These are phyloP conservation scores for Tremella yokohamensis DNA, from an alignment of 768 basidiomycete genomes.

Conservation along the genomic window DNA sequence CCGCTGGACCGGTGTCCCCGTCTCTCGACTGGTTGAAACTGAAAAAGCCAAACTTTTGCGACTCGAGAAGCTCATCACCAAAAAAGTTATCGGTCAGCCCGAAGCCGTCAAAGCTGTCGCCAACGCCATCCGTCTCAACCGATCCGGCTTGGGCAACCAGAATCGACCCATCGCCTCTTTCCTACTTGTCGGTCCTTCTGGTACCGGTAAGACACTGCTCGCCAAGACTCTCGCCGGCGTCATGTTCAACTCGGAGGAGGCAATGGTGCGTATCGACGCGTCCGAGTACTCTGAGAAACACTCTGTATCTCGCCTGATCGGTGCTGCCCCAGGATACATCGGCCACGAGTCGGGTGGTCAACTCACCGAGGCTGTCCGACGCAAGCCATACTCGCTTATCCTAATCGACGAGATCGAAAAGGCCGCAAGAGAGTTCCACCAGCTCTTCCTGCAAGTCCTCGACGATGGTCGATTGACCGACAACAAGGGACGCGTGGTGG, in stretches of 20 bases:
- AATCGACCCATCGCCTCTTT: constrained; percentile 51
- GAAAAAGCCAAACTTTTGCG: constrained; percentile 50
- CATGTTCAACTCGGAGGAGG: constrained; percentile 52
- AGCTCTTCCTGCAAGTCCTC: constrained; percentile 54
- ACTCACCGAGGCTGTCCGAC: constrained; percentile 50
- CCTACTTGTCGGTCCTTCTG: constrained; percentile 50
- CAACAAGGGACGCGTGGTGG: constrained; percentile 52
- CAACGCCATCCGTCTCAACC: constrained; percentile 51
- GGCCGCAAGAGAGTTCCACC: constrained; percentile 53
- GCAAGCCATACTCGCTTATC: constrained; percentile 51
- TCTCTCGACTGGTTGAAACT: constrained; percentile 61
- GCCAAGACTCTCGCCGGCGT: constrained; percentile 51
- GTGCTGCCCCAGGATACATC: constrained; percentile 51
- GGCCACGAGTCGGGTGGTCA: constrained; percentile 50
- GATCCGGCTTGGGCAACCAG: constrained; percentile 49
- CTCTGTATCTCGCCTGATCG: constrained; percentile 49
- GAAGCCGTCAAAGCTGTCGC: constrained; percentile 56
- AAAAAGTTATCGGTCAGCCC: constrained; percentile 72
- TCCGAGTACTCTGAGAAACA: constrained; percentile 67
- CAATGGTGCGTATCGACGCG: constrained; percentile 50
- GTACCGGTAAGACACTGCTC: constrained; percentile 52
- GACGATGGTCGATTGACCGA: constrained; percentile 55
- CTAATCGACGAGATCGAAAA: constrained; percentile 54
- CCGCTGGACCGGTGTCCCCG: constrained; percentile 67
- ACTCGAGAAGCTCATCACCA: constrained; percentile 50